Base-by-base conservation (phyloP, 2,329 filamentous ascomycete species). In the Stemphylium beticola region DNA sequence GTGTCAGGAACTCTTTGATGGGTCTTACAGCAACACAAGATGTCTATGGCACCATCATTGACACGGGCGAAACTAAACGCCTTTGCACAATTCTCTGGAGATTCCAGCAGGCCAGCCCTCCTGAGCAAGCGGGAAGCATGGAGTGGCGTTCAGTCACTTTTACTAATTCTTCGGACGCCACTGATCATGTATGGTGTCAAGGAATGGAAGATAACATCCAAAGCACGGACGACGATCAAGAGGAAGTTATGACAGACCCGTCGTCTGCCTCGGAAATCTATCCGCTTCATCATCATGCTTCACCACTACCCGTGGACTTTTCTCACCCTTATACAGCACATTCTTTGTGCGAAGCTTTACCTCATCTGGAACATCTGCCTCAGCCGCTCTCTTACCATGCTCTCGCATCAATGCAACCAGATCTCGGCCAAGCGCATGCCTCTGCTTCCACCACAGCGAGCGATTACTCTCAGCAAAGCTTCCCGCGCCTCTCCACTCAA, bases 11-110 rank as follows among this genome's bases (percentile, higher is more conserved):
- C 3, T 65, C 66, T 3, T 58, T 81, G 10, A 63, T 69, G 29
- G 60, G 69, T 4, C 69, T 80, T 37, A 77, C 72, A 1, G 78
- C 76, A 4, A 69, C 74, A 4, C 78, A 80, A 51, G 77, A 81
- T 43, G 66, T 80, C 24, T 74, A 74, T 31, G 74, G 76, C 11
- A 61, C 68, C 8, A 58, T 66, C 4, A 66, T 68, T 4, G 60
- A 64, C 18, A 64, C 62, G 0, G 59, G 66, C 10, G 57, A 65
- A 18, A 48, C 58, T 7, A 61, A 68, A 26, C 66, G 72, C 12
- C 54, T 77, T 2, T 59, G 76, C 15, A 72, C 73, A 0, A 68
- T 78, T n/a, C 67, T 74, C 3, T 77, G 75, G 74, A 68, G 73
- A 1, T 76, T 77, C 58, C 60, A 62, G 11, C 73, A 75, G 36